Base-by-base conservation (phyloP, 257 asterid genomes). In the Salvia splendens region DNA sequence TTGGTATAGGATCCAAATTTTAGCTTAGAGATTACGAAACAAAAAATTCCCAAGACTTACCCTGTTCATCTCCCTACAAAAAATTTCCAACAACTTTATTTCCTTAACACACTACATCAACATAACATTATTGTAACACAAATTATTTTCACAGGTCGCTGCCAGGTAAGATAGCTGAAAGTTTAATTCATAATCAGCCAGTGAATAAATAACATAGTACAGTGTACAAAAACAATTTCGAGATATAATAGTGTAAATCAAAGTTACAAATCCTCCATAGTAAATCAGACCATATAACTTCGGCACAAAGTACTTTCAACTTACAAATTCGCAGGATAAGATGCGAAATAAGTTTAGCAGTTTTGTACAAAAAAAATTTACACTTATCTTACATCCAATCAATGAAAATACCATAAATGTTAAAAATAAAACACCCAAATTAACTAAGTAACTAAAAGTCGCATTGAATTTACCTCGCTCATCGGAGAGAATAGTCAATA, bases 401-500 rank as follows among this genome's bases (percentile, higher is more conserved):
- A 42, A 42, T 5, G 8, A 10, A 28, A 53, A 53, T 10, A n/a
- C 14, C 5, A 20, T 10, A 53, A 10, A 24, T 24, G 8, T 7
- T 8, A 40, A 9, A 10, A 53, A 5, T 0, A 24, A 10, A 40
- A 40, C 11, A 40, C 45, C 59, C 38, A 14, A 12, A 48, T 3
- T 4, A 28, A 53, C 60, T 3, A 53, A 59, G 58, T 10, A 69
- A 36, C 57, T 14, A 52, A 43, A 57, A 58, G 54, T 35, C 17
- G 4, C 38, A 32, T 70, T 14, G 24, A 38, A 55, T 65, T 75
- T 83, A 91, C 99, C 99, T 86, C 81, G 81, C 17, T 89, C 99
- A 71, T 89, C 95, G 5, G 98, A 81, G 54, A 95, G 86, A 57
- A 80, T 69, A 47, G 85, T 82, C 80, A 89, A 65, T 80, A 95